phyloP scores from a whole-genome alignment of 257 asterid species.

The Petunia axillaris region DNA sequence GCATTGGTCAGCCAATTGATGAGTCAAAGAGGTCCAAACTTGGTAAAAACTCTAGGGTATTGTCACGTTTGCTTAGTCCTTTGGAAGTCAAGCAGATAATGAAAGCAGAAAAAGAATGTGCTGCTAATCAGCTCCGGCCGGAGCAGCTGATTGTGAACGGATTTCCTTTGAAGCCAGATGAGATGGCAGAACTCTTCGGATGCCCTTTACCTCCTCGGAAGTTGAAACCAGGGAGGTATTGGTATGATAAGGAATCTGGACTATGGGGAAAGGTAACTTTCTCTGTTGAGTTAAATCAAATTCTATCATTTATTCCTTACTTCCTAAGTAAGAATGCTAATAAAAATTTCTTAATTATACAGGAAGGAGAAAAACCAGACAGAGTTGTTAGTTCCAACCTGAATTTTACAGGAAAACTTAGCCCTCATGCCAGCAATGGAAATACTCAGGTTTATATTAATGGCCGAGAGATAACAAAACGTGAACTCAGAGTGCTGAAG shows the following conservation, averaged over 20 bases:
- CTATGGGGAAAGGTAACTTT: constrained; percentile 85
- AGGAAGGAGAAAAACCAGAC: constrained; percentile 98
- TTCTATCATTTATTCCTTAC: constrained; percentile 23
- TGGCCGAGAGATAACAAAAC: constrained; percentile 94
- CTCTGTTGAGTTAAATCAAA: constrained; percentile 21
- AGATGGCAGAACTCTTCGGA: constrained; percentile 81
- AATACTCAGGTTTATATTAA: constrained; percentile 89
- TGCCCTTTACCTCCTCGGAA: constrained; percentile 79
- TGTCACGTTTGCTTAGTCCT: constrained; percentile 78
- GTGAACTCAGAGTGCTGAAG: constrained; percentile 84
- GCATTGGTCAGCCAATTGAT: constrained; percentile 86
- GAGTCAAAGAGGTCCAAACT: constrained; percentile 68
- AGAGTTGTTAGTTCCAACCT: constrained; percentile 79
- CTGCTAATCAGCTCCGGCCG: constrained; percentile 91
- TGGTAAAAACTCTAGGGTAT: constrained; percentile 75
- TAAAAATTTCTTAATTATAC: constrained; percentile 39
- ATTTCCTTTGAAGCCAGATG: constrained; percentile 75
- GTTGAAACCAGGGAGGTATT: constrained; percentile 87
- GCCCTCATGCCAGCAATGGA: constrained; percentile 86
- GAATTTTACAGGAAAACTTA: constrained; percentile 84
- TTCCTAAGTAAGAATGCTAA: constrained; percentile 27
- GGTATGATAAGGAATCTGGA: constrained; percentile 98
- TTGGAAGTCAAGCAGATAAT: constrained; percentile 90
- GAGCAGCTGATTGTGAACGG: constrained; percentile 90
- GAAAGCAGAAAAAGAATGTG: constrained; percentile 87